Conservation (phyloP, 148 eudicot species). For the Chenopodium album region DNA sequence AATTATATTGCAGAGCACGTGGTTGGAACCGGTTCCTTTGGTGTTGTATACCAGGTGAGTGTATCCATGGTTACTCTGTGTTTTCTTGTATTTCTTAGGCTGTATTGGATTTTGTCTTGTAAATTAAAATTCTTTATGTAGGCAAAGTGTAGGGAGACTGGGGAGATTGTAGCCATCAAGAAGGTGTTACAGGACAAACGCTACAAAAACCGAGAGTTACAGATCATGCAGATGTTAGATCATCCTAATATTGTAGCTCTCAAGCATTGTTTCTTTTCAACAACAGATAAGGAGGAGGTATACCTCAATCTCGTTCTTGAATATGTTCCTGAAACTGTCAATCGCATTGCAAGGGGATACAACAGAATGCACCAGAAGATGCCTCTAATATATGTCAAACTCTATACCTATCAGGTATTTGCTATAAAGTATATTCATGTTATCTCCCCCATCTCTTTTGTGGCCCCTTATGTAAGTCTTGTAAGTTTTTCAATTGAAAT, state of each 20-base stretch:
- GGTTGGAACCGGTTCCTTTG: slow-evolving; percentile 99
- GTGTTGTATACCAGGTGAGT: slow-evolving; percentile 91
- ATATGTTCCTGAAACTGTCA: slow-evolving; percentile 96
- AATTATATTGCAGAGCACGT: slow-evolving; percentile 97
- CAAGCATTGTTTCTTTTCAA: slow-evolving; percentile 89
- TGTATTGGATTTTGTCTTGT: slow-evolving; percentile 16
- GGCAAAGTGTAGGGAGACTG: slow-evolving; percentile 99
- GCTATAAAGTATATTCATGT: neutral
- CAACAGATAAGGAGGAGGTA: slow-evolving; percentile 89
- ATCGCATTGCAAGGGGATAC: slow-evolving; percentile 91
- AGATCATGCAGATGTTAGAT: slow-evolving; percentile 98
- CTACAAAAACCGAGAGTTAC: slow-evolving; percentile 96
- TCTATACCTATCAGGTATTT: slow-evolving; percentile 87
- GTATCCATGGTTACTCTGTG: neutral
- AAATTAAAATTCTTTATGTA: slow-evolving; percentile 24
- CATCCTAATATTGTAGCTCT: slow-evolving; percentile 98
- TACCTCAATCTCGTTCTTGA: slow-evolving; percentile 98
- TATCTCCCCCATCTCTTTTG: neutral
- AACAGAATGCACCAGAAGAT: slow-evolving; percentile 86
- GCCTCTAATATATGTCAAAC: slow-evolving; percentile 90
- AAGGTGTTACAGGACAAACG: slow-evolving; percentile 99
- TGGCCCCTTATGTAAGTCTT: neutral
- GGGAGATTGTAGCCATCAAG: slow-evolving; percentile 97
- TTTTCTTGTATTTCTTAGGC: slow-evolving; percentile 8
- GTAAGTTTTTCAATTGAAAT: neutral